A percentile compares a stretch with the other conserved stretches of the same genome.
These are phyloP conservation scores for Boletellus deceptivus DNA, from an alignment of 1,284 basidiomycete genomes.

Conservation along the genomic window DNA sequence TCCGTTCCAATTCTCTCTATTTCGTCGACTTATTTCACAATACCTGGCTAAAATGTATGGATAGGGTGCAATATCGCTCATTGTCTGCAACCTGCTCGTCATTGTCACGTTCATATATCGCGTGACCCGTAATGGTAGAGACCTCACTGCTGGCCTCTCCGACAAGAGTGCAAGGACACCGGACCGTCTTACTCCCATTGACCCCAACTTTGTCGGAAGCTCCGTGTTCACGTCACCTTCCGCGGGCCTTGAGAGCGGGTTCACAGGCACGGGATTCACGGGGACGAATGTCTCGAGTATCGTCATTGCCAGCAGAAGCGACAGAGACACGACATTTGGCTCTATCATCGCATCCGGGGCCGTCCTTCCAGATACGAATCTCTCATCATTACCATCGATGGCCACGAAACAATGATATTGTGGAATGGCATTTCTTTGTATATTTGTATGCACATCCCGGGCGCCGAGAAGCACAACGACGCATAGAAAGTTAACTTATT, in stretches of 20 bases:
- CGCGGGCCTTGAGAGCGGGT: neutral
- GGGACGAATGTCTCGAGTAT: constrained; percentile 17
- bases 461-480: no score
- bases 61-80: constrained; percentile 26
- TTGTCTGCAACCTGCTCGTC: constrained; percentile 35
- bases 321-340: constrained; percentile 5
- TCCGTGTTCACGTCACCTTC: constrained; percentile 1
- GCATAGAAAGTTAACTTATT: no score
- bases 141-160: constrained; percentile 3
- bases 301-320: neutral
- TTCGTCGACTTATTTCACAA: no score
- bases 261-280: constrained; percentile 5
- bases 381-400: neutral
- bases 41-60: no score
- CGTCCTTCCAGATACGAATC: neutral
- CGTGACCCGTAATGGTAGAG: constrained; percentile 3
- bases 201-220: constrained; percentile 15
- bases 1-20: neutral
- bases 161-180: constrained; percentile 6
- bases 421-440: neutral
- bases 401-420: neutral
- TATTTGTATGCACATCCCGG: no score
- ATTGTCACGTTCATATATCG: constrained; percentile 28
- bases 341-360: neutral
- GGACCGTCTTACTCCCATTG: constrained; percentile 25